Conservation (phyloP, 305 asterid genomes). For the Solanum hybrid region DNA sequence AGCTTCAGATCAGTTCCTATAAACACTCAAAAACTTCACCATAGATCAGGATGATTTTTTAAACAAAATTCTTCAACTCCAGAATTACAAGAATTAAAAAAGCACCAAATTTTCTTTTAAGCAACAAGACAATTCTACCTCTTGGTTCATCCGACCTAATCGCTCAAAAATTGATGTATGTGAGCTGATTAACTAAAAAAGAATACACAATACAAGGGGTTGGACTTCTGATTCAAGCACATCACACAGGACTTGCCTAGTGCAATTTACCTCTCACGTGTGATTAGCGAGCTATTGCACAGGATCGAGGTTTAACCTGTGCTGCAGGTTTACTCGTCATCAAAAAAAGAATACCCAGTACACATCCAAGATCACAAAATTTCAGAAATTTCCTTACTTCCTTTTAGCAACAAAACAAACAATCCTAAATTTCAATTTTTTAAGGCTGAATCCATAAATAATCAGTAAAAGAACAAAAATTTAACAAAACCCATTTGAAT, state of each 20-base stretch:
- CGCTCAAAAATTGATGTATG: background rate
- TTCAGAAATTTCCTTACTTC: background rate
- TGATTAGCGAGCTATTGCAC: background rate
- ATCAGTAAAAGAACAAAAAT: background rate
- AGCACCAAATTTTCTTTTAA: background rate
- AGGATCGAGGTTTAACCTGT: background rate
- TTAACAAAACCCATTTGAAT: background rate
- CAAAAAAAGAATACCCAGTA: background rate
- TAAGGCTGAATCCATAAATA: background rate
- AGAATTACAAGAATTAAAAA: background rate
- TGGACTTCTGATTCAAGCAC: background rate
- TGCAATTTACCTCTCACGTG: background rate
- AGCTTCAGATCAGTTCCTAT: background rate
- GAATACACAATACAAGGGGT: background rate
- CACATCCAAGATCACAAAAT: background rate
- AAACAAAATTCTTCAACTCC: background rate
- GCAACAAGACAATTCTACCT: background rate
- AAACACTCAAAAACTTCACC: background rate
- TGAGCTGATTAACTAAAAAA: background rate
- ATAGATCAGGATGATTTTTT: background rate
- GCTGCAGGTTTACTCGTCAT: background rate
- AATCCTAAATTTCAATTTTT: background rate
- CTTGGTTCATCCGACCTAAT: background rate
- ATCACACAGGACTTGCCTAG: background rate
- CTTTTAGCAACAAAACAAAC: background rate